phyloP scores from a whole-genome alignment of 805 yeast genomes.

The Teunomyces cretensis region DNA sequence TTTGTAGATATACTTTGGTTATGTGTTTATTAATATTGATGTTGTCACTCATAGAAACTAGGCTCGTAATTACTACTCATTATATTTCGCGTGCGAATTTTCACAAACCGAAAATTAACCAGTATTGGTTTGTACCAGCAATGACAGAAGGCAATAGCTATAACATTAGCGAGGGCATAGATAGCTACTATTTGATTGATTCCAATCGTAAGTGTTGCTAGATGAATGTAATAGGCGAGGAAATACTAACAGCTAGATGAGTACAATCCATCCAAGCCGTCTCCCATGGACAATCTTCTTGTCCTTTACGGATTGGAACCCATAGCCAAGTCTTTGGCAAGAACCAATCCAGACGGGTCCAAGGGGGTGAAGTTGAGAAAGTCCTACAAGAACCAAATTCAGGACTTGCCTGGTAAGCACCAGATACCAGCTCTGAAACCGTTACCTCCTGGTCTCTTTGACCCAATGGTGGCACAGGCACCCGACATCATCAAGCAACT shows the following conservation, averaged over 20 bases:
- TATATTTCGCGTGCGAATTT: not conserved
- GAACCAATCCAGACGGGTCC: slow-evolving; percentile 83
- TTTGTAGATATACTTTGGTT: slow-evolving; percentile 4
- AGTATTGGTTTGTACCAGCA: not conserved
- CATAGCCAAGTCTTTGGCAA: slow-evolving; percentile 77
- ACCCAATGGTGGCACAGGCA: slow-evolving; percentile 34
- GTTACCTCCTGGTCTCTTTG: slow-evolving; percentile 34
- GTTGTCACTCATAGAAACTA: not conserved
- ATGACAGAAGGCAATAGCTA: slow-evolving; percentile 2
- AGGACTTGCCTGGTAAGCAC: slow-evolving; percentile 81
- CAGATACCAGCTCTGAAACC: slow-evolving; percentile 52
- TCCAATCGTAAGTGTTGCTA: slow-evolving; percentile 14
- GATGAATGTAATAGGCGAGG: not conserved
- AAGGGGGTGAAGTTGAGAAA: slow-evolving; percentile 91
- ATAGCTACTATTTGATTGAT: slow-evolving; percentile 30
- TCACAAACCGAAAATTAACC: not conserved
- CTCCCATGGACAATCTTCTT: slow-evolving; percentile 73
- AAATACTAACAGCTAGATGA: slow-evolving; percentile 17
- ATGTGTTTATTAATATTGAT: slow-evolving; percentile 7
- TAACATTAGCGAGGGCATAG: slow-evolving; percentile 12
- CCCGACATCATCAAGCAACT: slow-evolving; percentile 51
- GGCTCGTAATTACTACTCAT: not conserved
- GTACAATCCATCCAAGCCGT: slow-evolving; percentile 53
- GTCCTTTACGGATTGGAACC: slow-evolving; percentile 64
- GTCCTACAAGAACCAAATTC: slow-evolving; percentile 90